Evolutionary conservation across 2,329 filamentous ascomycete species (phyloP).

Genomic region (Pleoardoris graminearum): DNA sequence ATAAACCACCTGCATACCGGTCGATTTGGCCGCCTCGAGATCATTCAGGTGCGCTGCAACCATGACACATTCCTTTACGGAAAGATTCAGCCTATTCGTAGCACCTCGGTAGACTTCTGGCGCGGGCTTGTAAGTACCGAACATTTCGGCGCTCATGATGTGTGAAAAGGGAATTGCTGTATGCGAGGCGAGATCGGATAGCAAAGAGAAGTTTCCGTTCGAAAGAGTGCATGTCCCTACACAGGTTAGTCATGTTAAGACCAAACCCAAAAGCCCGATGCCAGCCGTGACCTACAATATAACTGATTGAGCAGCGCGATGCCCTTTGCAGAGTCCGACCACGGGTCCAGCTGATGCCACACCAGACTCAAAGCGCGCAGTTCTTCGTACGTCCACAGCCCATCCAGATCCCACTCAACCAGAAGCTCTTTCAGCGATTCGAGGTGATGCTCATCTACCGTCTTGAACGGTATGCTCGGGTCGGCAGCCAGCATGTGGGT

Average conservation of each 20-base stretch:
- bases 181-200: conserved; percentile 65
- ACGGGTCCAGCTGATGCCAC: conserved; percentile 75
- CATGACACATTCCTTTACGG: conserved; percentile 69
- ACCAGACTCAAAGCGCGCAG: conserved; percentile 55
- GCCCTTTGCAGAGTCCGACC: conserved; percentile 66
- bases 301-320: conserved; percentile 57
- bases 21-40: conserved; percentile 65
- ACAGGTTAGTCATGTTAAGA: background rate
- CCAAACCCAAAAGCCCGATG: too few species aligned
- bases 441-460: conserved; percentile 72
- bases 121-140: conserved; percentile 74
- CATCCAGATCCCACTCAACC: conserved; percentile 57
- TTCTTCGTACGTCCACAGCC: conserved; percentile 58
- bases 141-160: conserved; percentile 70
- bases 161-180: conserved; percentile 64
- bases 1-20: conserved; percentile 72
- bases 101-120: conserved; percentile 70
- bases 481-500: conserved; percentile 57
- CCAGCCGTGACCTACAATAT: conserved; percentile 44
- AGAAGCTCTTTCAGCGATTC: conserved; percentile 65
- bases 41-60: conserved; percentile 76
- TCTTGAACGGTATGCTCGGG: conserved; percentile 59
- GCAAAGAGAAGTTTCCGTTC: conserved; percentile 72
- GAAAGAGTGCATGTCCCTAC: conserved; percentile 66
- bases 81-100: conserved; percentile 59